Evolutionary conservation across 805 yeast species (phyloP).

Genomic region (Schizosaccharomyces cryophilus): DNA sequence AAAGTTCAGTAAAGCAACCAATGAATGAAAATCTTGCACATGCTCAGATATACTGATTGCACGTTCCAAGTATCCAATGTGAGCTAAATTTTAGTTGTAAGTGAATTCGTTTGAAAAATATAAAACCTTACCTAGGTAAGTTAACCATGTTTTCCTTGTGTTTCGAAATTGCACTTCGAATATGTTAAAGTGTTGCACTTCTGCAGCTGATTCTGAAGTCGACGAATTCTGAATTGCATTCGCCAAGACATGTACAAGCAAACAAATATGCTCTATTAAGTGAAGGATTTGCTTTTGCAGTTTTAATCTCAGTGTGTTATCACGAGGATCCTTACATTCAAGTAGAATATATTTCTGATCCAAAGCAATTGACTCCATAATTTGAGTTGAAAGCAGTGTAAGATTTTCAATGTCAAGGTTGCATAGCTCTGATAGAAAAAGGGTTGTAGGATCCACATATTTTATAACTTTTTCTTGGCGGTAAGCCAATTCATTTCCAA

Average conservation of each 20-base stretch:
- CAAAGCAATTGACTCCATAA: neutral
- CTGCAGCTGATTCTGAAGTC: neutral
- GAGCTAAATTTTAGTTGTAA: neutral
- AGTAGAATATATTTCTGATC: neutral
- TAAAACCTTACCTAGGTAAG: neutral
- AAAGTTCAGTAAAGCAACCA: neutral
- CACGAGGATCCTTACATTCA: neutral
- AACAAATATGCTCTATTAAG: neutral
- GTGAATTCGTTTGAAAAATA: neutral
- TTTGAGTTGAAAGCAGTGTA: neutral
- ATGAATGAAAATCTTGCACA: neutral
- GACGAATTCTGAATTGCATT: neutral
- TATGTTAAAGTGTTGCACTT: neutral
- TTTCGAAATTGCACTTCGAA: neutral
- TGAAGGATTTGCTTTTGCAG: neutral
- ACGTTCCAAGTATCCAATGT: neutral
- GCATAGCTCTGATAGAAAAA: neutral
- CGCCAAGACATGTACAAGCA: neutral
- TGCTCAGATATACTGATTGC: neutral
- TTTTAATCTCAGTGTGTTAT: neutral
- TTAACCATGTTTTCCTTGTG: neutral
- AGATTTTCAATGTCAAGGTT: neutral
- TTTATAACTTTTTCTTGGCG: slow-evolving; percentile 5
- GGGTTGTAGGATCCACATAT: slow-evolving; percentile 5
- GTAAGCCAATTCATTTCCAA: slow-evolving; percentile 23